Evolutionary conservation across 2,329 filamentous ascomycete genomes (phyloP), one percentile per base, ranked within the genome.

Genomic region (Cadophora luteo-olivacea): DNA sequence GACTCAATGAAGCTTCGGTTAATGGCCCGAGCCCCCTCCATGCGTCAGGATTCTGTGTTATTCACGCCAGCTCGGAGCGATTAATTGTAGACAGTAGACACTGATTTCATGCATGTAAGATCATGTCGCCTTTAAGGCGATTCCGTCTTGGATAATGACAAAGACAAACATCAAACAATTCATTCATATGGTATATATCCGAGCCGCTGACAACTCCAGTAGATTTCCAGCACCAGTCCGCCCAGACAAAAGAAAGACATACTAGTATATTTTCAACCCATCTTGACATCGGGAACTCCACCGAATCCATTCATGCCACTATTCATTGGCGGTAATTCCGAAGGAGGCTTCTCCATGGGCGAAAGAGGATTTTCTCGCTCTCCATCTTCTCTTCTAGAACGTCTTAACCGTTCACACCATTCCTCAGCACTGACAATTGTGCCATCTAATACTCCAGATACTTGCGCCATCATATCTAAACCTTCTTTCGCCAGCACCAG

Each of bases 381-480:
- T 7, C 67, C 67, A 41, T 75, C 77, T 67, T 75, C 76, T 49
- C 73, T 70, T 67, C 75, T 77, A 49, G 77, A 77, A 24, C 72
- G 83, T 12, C 92, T 92, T 68, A 97, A 83, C 24, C 90, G 85
- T 68, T 94, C 91, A 72, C 95, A 92, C 96, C 96, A 98, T 74
- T 91, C 89, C 80, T 98, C 95, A 0, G 96, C 96, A 75, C 92
- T 96, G 66, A 92, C 87, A 64, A 98, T 91, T 0, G 96, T 98
- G 64, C 93, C 92, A 73, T 97, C 92, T 9, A 98, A 86, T 1
- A 97, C 92, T 5, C 90, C 89, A 51, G 90, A 96, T 61, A 99
- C 93, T 78, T 97, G 94, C 0, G 89, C 87, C 85, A 98, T 94
- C 91, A 98, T 97, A 74, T 97, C 94, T 16, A 98, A 84, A 0